Base-by-base conservation (phyloP, 768 basidiomycete genomes). In the Rhizopogon roseolus region DNA sequence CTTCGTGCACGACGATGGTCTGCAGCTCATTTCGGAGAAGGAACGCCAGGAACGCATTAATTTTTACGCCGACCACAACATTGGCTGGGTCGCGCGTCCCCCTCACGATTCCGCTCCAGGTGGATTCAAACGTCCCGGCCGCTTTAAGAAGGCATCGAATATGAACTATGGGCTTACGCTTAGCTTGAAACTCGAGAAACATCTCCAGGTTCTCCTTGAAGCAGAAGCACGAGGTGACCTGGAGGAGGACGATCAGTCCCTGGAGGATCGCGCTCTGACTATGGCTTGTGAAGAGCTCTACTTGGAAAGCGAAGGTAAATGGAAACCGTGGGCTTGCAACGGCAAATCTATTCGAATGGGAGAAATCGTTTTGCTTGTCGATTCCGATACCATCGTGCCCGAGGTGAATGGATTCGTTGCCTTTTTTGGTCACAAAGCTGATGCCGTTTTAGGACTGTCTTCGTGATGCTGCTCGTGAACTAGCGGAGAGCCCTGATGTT, bases 91-190 rank as follows among this genome's bases (percentile, higher is more conserved):
- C 55, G 86, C 90, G 3, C 79, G 89, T n/a, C 89, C 89, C 0
- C 73, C 75, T 41, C 88, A 90, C 60, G 79, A 80, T 55, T 60
- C 66, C 49, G 53, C 66, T 17, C 64, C 71, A 7, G 73, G 76
- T 56, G 80, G 79, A 53, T 68, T 86, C 79, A 72, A 81, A 68
- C 75, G 83, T 39, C 77, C 85, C 1, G 90, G 91, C 6, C 78
- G 90, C 17, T 93, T 93, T 80, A 93, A 93, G 75, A 93, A 93
- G 70, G 89, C 90, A 3, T 84, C 81, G 38, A 93, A 93, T 68
- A 84, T 93, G 84, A 93, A 93, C 67, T 90, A 85, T 62, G 88
- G 81, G 6, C 69, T 76, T 19, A 70, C 71, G 10, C 66, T 82
- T 8, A 78, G 76, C 10, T 69, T 82, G 32, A 76, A 76, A 50